Evolutionary conservation across 176 grass and related monocot genomes (phyloP).

Genomic region (Avena insularis): DNA sequence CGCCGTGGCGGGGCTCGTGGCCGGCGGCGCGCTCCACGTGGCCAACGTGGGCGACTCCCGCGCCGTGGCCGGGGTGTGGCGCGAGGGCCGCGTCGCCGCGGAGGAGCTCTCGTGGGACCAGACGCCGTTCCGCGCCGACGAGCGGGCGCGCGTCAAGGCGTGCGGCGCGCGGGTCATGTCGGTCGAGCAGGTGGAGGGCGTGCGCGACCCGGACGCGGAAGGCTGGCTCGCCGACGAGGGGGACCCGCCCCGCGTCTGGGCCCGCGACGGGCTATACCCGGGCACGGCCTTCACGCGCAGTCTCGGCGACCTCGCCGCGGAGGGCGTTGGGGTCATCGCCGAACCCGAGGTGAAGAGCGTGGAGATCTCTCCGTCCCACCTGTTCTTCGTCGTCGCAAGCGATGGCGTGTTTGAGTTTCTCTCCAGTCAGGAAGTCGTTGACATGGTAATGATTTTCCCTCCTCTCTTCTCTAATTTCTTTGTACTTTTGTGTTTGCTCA

Average conservation of each 20-base stretch:
- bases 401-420: slow-evolving; percentile 98
- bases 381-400: slow-evolving; percentile 88
- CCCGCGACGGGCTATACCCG: slow-evolving; percentile 78
- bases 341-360: slow-evolving; percentile 80
- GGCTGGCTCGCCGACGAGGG: slow-evolving; percentile 69
- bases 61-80: slow-evolving; percentile 74
- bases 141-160: slow-evolving; percentile 78
- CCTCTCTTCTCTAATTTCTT: not conserved
- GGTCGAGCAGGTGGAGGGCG: slow-evolving; percentile 80
- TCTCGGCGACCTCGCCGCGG: slow-evolving; percentile 77
- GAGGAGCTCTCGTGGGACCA: slow-evolving; percentile 95
- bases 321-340: slow-evolving; percentile 81
- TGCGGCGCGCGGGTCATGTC: slow-evolving; percentile 88
- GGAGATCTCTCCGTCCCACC: slow-evolving; percentile 69
- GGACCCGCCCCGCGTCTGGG: slow-evolving; percentile 94
- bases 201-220: slow-evolving; percentile 52
- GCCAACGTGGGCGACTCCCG: slow-evolving; percentile 97
- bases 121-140: slow-evolving; percentile 93
- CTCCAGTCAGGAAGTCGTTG: slow-evolving; percentile 86
- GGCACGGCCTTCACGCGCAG: slow-evolving; percentile 98
- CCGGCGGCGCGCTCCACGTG: slow-evolving; percentile 61
- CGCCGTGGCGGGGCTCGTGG: slow-evolving; percentile 77
- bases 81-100: slow-evolving; percentile 51
- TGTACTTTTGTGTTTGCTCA: slow-evolving; percentile 4
- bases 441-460: slow-evolving; percentile 62